Conservation (phyloP, 345 rosid genomes). For the Tarenaya hassleriana region DNA sequence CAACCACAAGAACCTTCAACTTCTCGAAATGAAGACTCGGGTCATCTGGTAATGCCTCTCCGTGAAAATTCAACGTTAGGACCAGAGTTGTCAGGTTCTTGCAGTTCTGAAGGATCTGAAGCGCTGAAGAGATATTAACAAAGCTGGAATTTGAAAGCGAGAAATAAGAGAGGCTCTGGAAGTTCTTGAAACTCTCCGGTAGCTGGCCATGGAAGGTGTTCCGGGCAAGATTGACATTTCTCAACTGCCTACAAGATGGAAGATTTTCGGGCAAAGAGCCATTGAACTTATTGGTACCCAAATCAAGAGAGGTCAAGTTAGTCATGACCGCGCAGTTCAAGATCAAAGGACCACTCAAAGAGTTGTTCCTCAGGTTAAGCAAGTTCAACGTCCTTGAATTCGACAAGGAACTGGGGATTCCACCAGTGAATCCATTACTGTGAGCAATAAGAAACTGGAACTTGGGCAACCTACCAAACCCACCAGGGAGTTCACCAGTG, state of each 20-base stretch:
- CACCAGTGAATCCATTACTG: constrained; percentile 47
- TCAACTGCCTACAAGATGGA: constrained; percentile 45
- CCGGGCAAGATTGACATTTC: constrained; percentile 53
- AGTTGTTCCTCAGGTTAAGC: constrained; percentile 69
- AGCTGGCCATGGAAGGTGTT: constrained; percentile 53
- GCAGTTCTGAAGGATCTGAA: constrained; percentile 56
- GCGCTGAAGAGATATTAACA: constrained; percentile 43
- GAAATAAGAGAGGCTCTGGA: constrained; percentile 52
- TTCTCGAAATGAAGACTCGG: constrained; percentile 43
- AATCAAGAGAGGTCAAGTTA: constrained; percentile 51
- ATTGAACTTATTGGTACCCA: constrained; percentile 48
- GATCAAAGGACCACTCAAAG: constrained; percentile 40
- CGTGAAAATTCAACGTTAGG: constrained; percentile 56
- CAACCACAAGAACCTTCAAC: constrained; percentile 57
- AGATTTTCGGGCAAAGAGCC: constrained; percentile 56
- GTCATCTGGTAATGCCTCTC: constrained; percentile 50
- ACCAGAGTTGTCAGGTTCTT: constrained; percentile 53
- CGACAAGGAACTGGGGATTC: constrained; percentile 53
- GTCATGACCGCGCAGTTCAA: constrained; percentile 60
- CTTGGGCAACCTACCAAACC: constrained; percentile 31
- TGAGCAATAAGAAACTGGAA: constrained; percentile 39
- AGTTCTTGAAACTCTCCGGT: constrained; percentile 52
- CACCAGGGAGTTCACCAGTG: constrained; percentile 57
- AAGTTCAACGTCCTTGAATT: constrained; percentile 41
- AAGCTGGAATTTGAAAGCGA: constrained; percentile 59